Evolutionary conservation across 371 early-diverging fungal genomes (phyloP).

Genomic region (Basidiobolus meristosporus): DNA sequence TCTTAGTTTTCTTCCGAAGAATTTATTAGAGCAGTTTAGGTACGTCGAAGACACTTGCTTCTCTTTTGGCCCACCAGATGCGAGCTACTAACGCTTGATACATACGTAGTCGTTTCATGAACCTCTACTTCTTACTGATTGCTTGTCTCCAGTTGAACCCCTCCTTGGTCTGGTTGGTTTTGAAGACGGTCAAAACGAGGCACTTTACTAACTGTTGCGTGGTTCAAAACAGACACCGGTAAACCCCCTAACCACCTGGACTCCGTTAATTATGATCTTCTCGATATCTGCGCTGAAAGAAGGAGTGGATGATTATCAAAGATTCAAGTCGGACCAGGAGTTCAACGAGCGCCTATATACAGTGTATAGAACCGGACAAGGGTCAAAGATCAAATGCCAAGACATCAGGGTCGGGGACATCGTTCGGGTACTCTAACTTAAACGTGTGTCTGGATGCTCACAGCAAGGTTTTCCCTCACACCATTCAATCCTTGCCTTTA

Average conservation of each 20-base stretch:
- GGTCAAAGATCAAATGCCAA: too few species aligned
- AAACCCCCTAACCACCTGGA: constrained; percentile 4
- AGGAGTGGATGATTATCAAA: constrained; percentile 3
- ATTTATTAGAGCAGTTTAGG: constrained; percentile 4
- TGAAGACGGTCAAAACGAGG: too few species aligned
- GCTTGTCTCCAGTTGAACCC: constrained; percentile 2
- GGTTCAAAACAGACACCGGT: constrained; percentile 5
- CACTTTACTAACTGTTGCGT: too few species aligned
- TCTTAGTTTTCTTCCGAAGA: not conserved
- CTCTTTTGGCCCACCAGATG: not conserved
- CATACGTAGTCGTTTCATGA: constrained; percentile 3
- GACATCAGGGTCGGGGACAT: too few species aligned
- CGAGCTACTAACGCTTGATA: not conserved
- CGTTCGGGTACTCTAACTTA: too few species aligned
- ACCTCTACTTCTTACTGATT: constrained; percentile 2
- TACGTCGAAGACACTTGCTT: constrained; percentile 1
- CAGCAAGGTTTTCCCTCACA: too few species aligned
- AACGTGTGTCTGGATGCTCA: too few species aligned
- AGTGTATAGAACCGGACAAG: too few species aligned
- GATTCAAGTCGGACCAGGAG: constrained; percentile 5
- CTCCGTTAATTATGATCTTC: constrained; percentile 2
- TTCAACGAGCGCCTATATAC: constrained; percentile 31
- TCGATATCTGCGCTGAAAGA: constrained; percentile 7
- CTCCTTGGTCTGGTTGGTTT: too few species aligned
- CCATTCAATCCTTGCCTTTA: too few species aligned